These are phyloP conservation scores for Tricholoma sp. DNA, from an alignment of 768 basidiomycete genomes.

Conservation along the genomic window DNA sequence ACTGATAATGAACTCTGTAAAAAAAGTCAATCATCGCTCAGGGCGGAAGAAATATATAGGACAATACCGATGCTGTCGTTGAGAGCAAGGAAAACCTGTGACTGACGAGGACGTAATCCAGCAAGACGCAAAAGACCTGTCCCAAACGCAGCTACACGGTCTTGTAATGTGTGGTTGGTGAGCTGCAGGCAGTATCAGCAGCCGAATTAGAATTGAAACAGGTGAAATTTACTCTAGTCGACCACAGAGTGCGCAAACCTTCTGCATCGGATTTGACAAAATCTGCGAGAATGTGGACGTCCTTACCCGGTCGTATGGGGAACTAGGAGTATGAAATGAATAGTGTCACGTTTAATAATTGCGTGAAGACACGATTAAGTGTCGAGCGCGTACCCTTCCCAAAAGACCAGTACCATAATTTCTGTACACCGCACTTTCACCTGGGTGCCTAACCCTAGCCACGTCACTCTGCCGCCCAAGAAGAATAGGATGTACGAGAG, in stretches of 20 bases:
- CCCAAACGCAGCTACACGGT: slow-evolving; percentile 68
- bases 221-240: slow-evolving; percentile 50
- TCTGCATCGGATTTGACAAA: slow-evolving; percentile 64
- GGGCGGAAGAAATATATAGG: background rate
- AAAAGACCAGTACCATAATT: slow-evolving; percentile 84
- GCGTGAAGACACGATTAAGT: slow-evolving; percentile 6
- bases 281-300: slow-evolving; percentile 62
- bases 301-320: slow-evolving; percentile 66
- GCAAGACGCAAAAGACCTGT: slow-evolving; percentile 61
- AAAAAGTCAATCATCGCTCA: background rate
- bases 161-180: slow-evolving; percentile 65
- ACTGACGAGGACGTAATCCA: slow-evolving; percentile 49
- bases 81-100: slow-evolving; percentile 69
- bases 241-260: slow-evolving; percentile 72
- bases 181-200: slow-evolving; percentile 40
- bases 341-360: slow-evolving; percentile 1
- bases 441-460: slow-evolving; percentile 70
- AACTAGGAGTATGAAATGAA: slow-evolving; percentile 46
- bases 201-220: background rate
- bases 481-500: slow-evolving; percentile 89
- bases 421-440: slow-evolving; percentile 85
- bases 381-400: slow-evolving; percentile 57
- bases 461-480: slow-evolving; percentile 91
- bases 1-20: slow-evolving; percentile 67
- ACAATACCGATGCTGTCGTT: slow-evolving; percentile 72